Evolutionary conservation across 257 asterid genomes (phyloP).

Genomic region (Ophiorrhiza pumila): DNA sequence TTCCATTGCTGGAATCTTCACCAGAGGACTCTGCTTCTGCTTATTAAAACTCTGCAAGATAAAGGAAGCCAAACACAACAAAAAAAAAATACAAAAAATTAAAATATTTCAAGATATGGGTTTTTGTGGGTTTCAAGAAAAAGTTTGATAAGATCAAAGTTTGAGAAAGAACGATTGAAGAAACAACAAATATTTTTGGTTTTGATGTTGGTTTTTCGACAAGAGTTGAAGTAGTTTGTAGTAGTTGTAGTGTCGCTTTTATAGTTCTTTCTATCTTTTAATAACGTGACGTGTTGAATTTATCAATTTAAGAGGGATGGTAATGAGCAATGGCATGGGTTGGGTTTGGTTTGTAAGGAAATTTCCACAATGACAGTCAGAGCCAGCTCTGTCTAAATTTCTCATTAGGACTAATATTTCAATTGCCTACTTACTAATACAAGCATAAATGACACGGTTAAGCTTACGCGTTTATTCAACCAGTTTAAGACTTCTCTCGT

Average conservation of each 20-base stretch:
- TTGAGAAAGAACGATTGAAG: not conserved
- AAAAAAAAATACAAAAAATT: not conserved
- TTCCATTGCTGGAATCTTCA: conserved; percentile 34
- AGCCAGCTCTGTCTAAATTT: conserved; percentile 13
- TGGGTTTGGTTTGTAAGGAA: not conserved
- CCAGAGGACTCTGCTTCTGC: conserved; percentile 14
- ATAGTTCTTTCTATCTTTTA: too few species aligned
- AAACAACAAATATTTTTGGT: not conserved
- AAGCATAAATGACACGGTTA: conserved; percentile 14
- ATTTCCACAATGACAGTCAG: conserved; percentile 4
- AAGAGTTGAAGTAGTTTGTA: not conserved
- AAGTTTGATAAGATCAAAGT: not conserved
- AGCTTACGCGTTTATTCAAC: conserved; percentile 3
- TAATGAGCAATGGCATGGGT: not conserved
- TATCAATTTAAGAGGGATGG: not conserved
- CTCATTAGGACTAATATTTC: too few species aligned
- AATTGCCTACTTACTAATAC: not conserved
- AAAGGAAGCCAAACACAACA: not conserved
- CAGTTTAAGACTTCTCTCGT: conserved; percentile 1
- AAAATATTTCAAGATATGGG: conserved; percentile 2
- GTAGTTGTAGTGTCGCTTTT: conserved; percentile 10
- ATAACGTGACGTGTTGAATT: not conserved
- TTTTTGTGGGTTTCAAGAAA: not conserved
- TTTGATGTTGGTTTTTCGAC: too few species aligned
- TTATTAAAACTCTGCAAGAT: not conserved